phyloP scores from a whole-genome alignment of 371 early-diverging fungal genomes.

The Apophysomyces trapeziformis region DNA sequence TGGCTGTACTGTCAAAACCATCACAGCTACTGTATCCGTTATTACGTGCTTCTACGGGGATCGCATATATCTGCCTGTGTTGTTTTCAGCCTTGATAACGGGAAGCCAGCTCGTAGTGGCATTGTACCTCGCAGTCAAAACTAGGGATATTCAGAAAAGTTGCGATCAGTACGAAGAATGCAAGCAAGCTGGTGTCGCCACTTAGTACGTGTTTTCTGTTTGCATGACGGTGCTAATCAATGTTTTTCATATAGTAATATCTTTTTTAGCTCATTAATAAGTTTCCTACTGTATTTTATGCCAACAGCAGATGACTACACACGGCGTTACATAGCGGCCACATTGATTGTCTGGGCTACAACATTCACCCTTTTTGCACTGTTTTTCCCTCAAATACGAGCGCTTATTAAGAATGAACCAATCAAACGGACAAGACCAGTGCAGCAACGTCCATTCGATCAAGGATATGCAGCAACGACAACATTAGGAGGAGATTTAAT shows the following conservation, averaged over 20 bases:
- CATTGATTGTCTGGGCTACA: constrained; percentile 59
- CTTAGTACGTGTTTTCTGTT: constrained; percentile 33
- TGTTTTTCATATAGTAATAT: constrained; percentile 4
- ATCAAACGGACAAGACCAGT: neutral
- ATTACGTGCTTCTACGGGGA: constrained; percentile 23
- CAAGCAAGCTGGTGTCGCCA: constrained; percentile 36
- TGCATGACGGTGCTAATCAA: neutral
- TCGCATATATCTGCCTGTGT: constrained; percentile 20
- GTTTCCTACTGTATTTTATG: constrained; percentile 32
- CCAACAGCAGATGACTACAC: constrained; percentile 55
- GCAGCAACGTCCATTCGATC: neutral
- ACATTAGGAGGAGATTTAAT: constrained; percentile 22
- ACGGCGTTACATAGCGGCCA: constrained; percentile 54
- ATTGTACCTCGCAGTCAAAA: constrained; percentile 39
- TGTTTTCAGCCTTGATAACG: constrained; percentile 24
- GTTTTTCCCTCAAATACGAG: constrained; percentile 57
- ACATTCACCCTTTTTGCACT: constrained; percentile 57
- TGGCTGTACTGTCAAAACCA: neutral
- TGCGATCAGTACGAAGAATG: constrained; percentile 37
- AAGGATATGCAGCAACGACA: constrained; percentile 10
- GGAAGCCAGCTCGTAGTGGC: constrained; percentile 30
- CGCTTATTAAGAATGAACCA: constrained; percentile 22
- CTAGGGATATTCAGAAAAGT: constrained; percentile 30
- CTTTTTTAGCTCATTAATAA: neutral
- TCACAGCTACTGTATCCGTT: neutral